phyloP scores from a whole-genome alignment of 2,329 filamentous ascomycete genomes.

The Talaromyces sp. region DNA sequence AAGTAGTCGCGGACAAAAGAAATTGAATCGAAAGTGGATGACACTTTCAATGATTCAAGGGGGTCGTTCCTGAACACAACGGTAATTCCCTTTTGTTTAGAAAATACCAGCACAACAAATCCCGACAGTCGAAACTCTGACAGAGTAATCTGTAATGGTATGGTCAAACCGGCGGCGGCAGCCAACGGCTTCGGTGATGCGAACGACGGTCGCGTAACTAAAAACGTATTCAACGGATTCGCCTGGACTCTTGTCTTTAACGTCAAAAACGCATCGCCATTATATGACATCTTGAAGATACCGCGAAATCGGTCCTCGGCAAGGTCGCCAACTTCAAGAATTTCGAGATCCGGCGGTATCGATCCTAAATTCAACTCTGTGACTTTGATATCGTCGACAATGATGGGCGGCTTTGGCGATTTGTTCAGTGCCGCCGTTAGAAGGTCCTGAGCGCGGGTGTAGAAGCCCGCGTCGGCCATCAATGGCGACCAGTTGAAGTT shows the following conservation, averaged over 20 bases:
- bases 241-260: conserved; percentile 96
- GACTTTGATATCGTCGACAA: conserved; percentile 98
- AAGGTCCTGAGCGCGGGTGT: conserved; percentile 86
- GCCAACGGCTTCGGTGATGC: conserved; percentile 90
- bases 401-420: conserved; percentile 94
- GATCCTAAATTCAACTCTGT: conserved; percentile 96
- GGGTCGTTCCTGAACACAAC: conserved; percentile 98
- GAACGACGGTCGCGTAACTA: conserved; percentile 86
- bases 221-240: conserved; percentile 93
- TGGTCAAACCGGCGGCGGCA: conserved; percentile 86
- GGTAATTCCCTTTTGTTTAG: conserved; percentile 92
- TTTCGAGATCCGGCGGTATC: conserved; percentile 91
- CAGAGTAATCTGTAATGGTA: conserved; percentile 93
- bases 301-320: conserved; percentile 95
- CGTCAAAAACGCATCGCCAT: conserved; percentile 91
- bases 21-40: conserved; percentile 97
- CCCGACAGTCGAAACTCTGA: conserved; percentile 94
- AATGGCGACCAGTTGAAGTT: conserved; percentile 99
- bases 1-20: conserved; percentile 97
- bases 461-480: conserved; percentile 89
- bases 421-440: conserved; percentile 95
- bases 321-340: conserved; percentile 94
- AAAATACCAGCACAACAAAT: conserved; percentile 97
- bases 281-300: conserved; percentile 99
- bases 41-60: conserved; percentile 95